These are phyloP conservation scores for Przewalskia tangutica DNA, from an alignment of 257 asterid genomes.

Conservation along the genomic window DNA sequence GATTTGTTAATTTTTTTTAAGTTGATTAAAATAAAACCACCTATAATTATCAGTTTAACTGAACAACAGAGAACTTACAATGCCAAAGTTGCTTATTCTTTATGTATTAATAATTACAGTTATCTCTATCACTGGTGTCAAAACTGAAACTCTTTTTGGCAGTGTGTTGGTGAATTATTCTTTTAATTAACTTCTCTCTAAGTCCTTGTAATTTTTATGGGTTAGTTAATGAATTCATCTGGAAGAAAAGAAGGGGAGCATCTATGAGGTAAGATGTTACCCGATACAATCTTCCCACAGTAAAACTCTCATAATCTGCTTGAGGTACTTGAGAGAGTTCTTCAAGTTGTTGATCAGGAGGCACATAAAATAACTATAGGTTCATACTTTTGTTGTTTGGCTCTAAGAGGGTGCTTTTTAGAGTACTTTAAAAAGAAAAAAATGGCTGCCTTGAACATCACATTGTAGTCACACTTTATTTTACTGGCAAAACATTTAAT, in stretches of 20 bases:
- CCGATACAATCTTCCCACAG: constrained; percentile 76
- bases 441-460: background rate
- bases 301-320: constrained; percentile 26
- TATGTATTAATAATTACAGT: background rate
- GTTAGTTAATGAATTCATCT: background rate
- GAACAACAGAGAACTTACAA: background rate
- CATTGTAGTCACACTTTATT: background rate
- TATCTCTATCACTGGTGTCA: background rate
- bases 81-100: background rate
- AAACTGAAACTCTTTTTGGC: background rate
- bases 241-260: constrained; percentile 79
- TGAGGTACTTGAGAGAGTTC: constrained; percentile 29
- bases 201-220: background rate
- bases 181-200: background rate
- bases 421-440: background rate
- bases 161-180: background rate
- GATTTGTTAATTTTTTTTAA: background rate
- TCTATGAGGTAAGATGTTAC: constrained; percentile 48
- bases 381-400: background rate
- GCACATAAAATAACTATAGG: background rate
- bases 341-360: constrained; percentile 25
- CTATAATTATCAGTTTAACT: background rate
- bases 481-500: background rate
- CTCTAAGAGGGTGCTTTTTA: background rate
- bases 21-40: background rate